Conservation (phyloP, 768 basidiomycete species). For the Lactifluus volemus region DNA sequence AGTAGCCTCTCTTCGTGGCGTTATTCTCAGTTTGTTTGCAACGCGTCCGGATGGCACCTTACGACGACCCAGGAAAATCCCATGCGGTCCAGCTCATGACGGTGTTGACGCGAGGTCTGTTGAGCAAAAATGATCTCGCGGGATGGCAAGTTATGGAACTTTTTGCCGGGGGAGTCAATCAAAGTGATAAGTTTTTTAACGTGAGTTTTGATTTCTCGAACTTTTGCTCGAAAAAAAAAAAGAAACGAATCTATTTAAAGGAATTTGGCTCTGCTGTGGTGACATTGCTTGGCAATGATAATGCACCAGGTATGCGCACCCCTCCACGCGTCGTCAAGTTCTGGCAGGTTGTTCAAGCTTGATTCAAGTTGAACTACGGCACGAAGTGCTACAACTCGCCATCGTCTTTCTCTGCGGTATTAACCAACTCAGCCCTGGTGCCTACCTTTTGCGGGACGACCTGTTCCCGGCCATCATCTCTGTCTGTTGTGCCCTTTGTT, state of each 20-base stretch:
- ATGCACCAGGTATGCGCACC: conserved; percentile 35
- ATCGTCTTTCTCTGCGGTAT: conserved; percentile 51
- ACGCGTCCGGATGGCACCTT: conserved; percentile 29
- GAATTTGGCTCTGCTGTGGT: conserved; percentile 41
- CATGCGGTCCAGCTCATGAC: conserved; percentile 47
- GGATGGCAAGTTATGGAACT: conserved; percentile 72
- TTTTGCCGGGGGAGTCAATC: conserved; percentile 49
- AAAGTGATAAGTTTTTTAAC: conserved; percentile 53
- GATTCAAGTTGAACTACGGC: conserved; percentile 40
- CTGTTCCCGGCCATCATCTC: conserved; percentile 46
- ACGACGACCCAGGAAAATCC: conserved; percentile 29
- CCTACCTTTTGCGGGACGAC: conserved; percentile 58
- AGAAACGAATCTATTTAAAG: too few species aligned
- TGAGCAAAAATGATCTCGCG: conserved; percentile 44
- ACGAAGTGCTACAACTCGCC: conserved; percentile 47
- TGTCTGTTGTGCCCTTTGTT: conserved; percentile 28
- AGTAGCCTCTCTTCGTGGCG: conserved; percentile 43
- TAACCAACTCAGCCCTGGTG: conserved; percentile 58
- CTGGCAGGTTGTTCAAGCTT: neutral
- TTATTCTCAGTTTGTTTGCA: conserved; percentile 42
- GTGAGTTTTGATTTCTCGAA: conserved; percentile 25
- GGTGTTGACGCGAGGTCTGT: conserved; percentile 37
- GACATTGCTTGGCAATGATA: conserved; percentile 36
- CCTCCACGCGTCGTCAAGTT: neutral
- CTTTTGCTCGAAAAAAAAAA: too few species aligned